These are phyloP conservation scores for Claviceps paspali DNA, from an alignment of 2,329 filamentous ascomycete genomes.

Conservation along the genomic window DNA sequence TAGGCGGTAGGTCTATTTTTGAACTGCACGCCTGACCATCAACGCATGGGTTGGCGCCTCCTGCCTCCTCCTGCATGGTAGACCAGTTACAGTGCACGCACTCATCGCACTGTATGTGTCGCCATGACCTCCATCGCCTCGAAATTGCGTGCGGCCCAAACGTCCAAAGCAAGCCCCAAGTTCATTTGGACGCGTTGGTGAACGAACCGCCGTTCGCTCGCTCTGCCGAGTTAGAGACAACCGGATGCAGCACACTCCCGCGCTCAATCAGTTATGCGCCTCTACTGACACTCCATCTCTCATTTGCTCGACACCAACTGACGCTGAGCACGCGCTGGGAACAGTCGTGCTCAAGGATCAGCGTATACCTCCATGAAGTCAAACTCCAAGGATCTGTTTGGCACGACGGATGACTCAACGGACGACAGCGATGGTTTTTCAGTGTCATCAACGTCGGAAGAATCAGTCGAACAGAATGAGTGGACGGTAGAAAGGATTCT, in stretches of 20 bases:
- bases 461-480: conserved; percentile 22
- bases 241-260: not conserved
- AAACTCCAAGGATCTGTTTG: not conserved
- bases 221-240: not conserved
- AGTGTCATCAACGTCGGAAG: conserved; percentile 18
- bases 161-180: too few relatives aligned
- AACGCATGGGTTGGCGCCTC: too few relatives aligned
- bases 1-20: too few relatives aligned
- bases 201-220: too few relatives aligned
- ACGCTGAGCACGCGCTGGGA: not conserved
- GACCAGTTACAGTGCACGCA: too few relatives aligned
- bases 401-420: not conserved
- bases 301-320: not conserved
- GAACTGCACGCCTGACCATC: too few relatives aligned
- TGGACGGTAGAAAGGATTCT: conserved; percentile 38
- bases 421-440: conserved; percentile 14
- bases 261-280: not conserved
- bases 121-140: too few relatives aligned
- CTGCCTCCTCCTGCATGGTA: too few relatives aligned
- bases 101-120: too few relatives aligned
- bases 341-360: not conserved
- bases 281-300: not conserved
- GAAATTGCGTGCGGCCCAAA: too few relatives aligned
- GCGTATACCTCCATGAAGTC: not conserved
- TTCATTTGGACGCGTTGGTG: too few relatives aligned